These are phyloP conservation scores for Bipolaris victoriae DNA, from an alignment of 2,329 filamentous ascomycete genomes.

Conservation along the genomic window DNA sequence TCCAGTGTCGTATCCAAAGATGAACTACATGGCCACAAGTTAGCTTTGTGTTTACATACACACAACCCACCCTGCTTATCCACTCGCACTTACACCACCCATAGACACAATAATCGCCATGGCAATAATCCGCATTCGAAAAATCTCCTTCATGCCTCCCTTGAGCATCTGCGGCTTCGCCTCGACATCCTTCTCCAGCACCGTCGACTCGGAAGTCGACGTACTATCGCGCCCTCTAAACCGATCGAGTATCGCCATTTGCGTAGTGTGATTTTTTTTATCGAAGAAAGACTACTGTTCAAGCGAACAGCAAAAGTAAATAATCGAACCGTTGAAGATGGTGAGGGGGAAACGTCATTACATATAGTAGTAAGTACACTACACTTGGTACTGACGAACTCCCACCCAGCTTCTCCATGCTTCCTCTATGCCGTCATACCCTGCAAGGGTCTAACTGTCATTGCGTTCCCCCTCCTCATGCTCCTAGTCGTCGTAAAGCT, in stretches of 20 bases:
- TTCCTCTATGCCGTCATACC: slow-evolving; percentile 17
- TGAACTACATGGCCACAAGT: slow-evolving; percentile 2
- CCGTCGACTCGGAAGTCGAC: slow-evolving; percentile 32
- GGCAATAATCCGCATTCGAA: slow-evolving; percentile 39
- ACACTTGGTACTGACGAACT: no score
- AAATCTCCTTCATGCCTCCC: slow-evolving; percentile 35
- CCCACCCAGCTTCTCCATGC: neutral
- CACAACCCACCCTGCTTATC: neutral
- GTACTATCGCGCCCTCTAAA: slow-evolving; percentile 22
- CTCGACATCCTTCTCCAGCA: slow-evolving; percentile 30
- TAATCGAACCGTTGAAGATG: neutral
- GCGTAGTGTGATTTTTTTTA: neutral
- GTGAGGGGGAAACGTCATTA: slow-evolving; percentile 5
- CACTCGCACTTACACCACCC: slow-evolving; percentile 38
- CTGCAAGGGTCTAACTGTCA: no score
- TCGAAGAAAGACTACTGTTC: neutral
- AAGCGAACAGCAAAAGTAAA: neutral
- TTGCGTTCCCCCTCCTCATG: no score
- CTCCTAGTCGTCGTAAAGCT: no score
- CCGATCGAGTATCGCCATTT: slow-evolving; percentile 35
- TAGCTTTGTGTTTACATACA: neutral
- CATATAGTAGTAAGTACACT: slow-evolving; percentile 1
- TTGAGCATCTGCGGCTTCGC: slow-evolving; percentile 37
- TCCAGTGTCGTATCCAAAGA: slow-evolving; percentile 46
- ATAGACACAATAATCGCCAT: slow-evolving; percentile 46